phyloP scores from a whole-genome alignment of 352 stramenopile species.

The Globisporangium cylindrosporum region DNA sequence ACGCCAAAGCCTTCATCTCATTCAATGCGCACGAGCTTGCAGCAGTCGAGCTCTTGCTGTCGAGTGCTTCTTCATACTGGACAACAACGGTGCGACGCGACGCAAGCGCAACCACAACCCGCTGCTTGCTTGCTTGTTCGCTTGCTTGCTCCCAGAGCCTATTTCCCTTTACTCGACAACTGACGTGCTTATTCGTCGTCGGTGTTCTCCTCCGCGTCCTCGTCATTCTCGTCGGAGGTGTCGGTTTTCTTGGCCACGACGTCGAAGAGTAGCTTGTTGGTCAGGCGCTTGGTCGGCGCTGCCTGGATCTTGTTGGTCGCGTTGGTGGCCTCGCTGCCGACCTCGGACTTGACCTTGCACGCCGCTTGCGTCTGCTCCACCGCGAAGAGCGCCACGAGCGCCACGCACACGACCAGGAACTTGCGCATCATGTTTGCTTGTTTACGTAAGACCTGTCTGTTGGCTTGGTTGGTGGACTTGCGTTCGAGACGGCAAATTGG shows the following conservation, averaged over 20 bases:
- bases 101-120: not conserved
- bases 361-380: conserved; percentile 20
- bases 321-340: conserved; percentile 11
- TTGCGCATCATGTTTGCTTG: conserved; percentile 24
- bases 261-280: conserved; percentile 34
- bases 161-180: not conserved
- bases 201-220: conserved; percentile 1
- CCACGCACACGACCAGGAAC: conserved; percentile 23
- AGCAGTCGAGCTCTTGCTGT: not conserved
- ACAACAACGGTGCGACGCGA: not conserved
- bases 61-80: not conserved
- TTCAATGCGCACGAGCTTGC: not conserved
- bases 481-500: conserved; percentile 1
- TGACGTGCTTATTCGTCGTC: not conserved
- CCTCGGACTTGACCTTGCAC: conserved; percentile 33
- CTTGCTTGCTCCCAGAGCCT: not conserved
- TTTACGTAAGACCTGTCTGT: not conserved
- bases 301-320: conserved; percentile 33
- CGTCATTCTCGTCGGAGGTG: conserved; percentile 13
- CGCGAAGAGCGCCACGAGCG: conserved; percentile 22
- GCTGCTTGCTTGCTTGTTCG: not conserved
- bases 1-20: not conserved
- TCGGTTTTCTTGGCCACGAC: conserved; percentile 17
- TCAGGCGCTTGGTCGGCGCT: conserved; percentile 25
- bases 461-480: conserved; percentile 3